These are phyloP conservation scores for Fomitopsis betulina DNA, from an alignment of 1,284 basidiomycete genomes.

Conservation along the genomic window DNA sequence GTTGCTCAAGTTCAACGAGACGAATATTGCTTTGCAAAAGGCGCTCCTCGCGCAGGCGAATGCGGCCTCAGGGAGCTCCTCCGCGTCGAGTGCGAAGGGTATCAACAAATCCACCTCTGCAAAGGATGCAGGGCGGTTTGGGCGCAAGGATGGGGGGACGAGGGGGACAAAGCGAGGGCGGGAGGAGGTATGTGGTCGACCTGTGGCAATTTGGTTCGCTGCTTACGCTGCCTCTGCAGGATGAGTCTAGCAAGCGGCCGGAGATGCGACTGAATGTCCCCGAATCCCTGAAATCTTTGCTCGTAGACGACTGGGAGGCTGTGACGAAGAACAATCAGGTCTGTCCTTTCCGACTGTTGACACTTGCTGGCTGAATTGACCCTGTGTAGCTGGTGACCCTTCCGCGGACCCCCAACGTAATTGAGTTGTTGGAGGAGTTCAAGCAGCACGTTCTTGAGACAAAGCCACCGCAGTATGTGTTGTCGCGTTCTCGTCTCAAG, in stretches of 20 bases:
- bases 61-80: conserved; percentile 20
- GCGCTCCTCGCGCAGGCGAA: conserved; percentile 27
- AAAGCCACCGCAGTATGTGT: conserved; percentile 44
- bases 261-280: conserved; percentile 92
- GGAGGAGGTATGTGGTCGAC: conserved; percentile 46
- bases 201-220: background rate
- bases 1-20: conserved; percentile 84
- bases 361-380: background rate
- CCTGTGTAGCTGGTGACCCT: conserved; percentile 72
- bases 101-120: conserved; percentile 31
- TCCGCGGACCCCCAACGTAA: conserved; percentile 80
- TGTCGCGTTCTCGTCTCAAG: background rate
- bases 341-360: conserved; percentile 9
- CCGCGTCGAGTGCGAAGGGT: conserved; percentile 23
- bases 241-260: conserved; percentile 68
- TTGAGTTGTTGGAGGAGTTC: conserved; percentile 79
- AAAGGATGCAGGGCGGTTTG: conserved; percentile 31
- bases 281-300: conserved; percentile 81
- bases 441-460: conserved; percentile 52
- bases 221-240: conserved; percentile 31
- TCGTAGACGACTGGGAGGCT: conserved; percentile 98
- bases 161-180: conserved; percentile 57
- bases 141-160: conserved; percentile 45
- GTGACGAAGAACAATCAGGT: conserved; percentile 94
- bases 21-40: conserved; percentile 82